Evolutionary conservation across 345 rosid species (phyloP).

Genomic region (Citrus cavaleriei): DNA sequence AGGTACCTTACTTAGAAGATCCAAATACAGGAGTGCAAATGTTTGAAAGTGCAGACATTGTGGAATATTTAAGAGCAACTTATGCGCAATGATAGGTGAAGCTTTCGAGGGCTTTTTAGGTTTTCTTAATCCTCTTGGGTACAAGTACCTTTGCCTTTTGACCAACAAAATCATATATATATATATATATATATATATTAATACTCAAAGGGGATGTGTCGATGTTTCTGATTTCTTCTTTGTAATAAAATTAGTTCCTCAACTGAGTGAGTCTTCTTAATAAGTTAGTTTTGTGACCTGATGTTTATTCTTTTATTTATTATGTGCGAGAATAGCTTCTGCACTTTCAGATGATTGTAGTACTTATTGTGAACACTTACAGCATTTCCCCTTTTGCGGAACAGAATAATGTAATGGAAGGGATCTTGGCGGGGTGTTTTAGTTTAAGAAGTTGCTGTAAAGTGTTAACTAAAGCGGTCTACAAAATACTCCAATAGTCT

Average conservation of each 20-base stretch:
- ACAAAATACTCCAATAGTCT: not conserved
- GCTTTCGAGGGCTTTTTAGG: not conserved
- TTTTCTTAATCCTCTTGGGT: not conserved
- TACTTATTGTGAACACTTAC: not conserved
- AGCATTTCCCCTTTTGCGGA: not conserved
- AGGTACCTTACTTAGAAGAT: conserved; percentile 89
- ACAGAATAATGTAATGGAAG: not conserved
- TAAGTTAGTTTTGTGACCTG: not conserved
- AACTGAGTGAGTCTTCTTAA: not conserved
- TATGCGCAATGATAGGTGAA: conserved; percentile 44
- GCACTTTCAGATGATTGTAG: too few species aligned
- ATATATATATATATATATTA: too few species aligned
- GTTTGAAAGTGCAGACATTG: conserved; percentile 94
- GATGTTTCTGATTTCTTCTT: not conserved
- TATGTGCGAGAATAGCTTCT: not conserved
- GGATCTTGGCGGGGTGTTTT: not conserved
- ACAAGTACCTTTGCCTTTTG: conserved; percentile 5
- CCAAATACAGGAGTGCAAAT: conserved; percentile 87
- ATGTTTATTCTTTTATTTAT: not conserved
- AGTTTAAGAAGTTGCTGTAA: not conserved
- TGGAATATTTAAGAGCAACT: conserved; percentile 75
- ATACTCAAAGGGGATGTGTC: not conserved
- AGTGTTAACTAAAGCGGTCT: not conserved
- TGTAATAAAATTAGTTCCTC: not conserved
- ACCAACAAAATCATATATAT: not conserved